Base-by-base conservation (phyloP, 2,329 filamentous ascomycete genomes). In the Colletotrichum cereale region DNA sequence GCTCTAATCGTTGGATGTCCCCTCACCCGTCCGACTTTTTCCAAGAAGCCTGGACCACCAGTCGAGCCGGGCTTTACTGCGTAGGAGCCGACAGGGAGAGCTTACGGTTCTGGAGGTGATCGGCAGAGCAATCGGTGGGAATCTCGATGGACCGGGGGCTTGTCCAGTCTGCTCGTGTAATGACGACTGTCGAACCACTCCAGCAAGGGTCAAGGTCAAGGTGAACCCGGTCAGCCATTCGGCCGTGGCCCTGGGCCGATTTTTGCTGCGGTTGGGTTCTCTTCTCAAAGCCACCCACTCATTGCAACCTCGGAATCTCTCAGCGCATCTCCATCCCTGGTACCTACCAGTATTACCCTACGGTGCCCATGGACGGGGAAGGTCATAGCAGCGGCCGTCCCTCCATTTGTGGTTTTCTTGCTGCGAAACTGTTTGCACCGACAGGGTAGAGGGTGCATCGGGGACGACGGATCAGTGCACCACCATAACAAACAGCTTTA, bases 1-100 rank as follows among this genome's bases (percentile, higher is more conserved):
- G 21, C 6, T 31, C 7, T 26, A 26, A 52, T 21, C 48, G 3
- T 36, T 47, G 31, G n/a, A 24, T 14, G 44, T n/a, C 21, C 47
- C 24, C 40, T 31, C 44, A 47, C 26, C 3, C 18, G n/a, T 31
- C n/a, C n/a, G 6, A 18, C 11, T 6, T 62, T 29, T 52, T 3
- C 21, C 56, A 53, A 58, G 63, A 57, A 67, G 67, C 57, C 64
- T 58, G 64, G 64, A 16, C 56, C 64, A 38, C 29, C 29, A 61
- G 8, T 50, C 34, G 56, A 56, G 26, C 67, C 42, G 44, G 44
- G 44, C n/a, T n/a, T n/a, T n/a, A n/a, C n/a, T n/a, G n/a, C n/a
- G n/a, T n/a, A n/a, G n/a, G n/a, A 12, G 11, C 8, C 26, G 16
- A 5, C 12, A 10, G 44, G 44, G 48, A 29, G 16, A 31, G 48